Evolutionary conservation across 2,329 filamentous ascomycete species (phyloP), one percentile per base, ranked within the genome.

Genomic region (Ophiobolus disseminans): DNA sequence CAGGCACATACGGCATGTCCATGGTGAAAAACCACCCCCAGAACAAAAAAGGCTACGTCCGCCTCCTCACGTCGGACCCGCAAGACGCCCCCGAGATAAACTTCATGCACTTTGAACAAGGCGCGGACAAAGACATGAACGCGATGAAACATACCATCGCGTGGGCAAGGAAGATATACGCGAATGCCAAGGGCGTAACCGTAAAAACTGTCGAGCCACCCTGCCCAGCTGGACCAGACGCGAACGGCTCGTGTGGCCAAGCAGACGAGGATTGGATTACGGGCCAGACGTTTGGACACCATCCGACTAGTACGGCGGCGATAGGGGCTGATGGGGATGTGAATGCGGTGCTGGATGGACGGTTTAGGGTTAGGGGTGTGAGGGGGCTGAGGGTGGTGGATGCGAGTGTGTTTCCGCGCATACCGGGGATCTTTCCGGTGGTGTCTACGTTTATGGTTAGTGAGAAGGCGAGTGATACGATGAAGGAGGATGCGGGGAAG

Each of bases 11-110:
- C 34, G 62, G 59, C 10, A 62, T 62, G 13, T 58, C 53, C 23
- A 76, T 80, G 4, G 76, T 89, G 38, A 85, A 86, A 66, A 79
- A 79, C 0, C 84, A 86, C 58, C 79, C 85, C 0, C 80, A 82
- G 44, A 88, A 89, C 60, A 66, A 69, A 66, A 74, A 62, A 4
- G 87, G 87, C 3, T 80, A 78, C 2, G 86, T 90, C 3, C 78
- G 70, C 8, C 78, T 90, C 7, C 73, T 74, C 5, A 83, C 80
- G 0, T 68, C 79, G 0, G 80, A 89, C 60, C 86, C 86, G 1
- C 79, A 80, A 0, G 85, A 88, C 46, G 73, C 75, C 2, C 87
- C 87, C 0, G 67, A 81, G 7, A 87, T 90, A 58, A 62, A 66
- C 36, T 68, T 69, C 45, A 66, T 57, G 48, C 50, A 53, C 22